Conservation (phyloP, 305 asterid genomes). For the Plantago coronopus region DNA sequence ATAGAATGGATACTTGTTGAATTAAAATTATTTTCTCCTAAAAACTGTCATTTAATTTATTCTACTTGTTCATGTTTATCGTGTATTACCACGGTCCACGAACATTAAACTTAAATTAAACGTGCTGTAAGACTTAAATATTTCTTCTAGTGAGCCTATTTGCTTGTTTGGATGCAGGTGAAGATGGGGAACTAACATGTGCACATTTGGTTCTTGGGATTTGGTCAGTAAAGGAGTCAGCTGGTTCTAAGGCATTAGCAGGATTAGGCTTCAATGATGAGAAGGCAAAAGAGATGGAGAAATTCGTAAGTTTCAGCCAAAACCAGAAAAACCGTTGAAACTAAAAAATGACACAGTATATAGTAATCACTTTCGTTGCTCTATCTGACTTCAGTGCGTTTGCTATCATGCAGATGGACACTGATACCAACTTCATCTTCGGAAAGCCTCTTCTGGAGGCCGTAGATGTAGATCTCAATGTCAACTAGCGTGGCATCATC, state of each 20-base stretch:
- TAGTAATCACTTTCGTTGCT: not conserved
- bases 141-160: conserved; percentile 13
- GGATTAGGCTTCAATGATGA: conserved; percentile 70
- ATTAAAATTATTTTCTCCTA: too few species aligned
- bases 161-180: conserved; percentile 44
- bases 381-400: conserved; percentile 14
- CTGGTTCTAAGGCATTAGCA: conserved; percentile 71
- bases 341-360: not conserved
- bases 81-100: too few species aligned
- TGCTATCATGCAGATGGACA: conserved; percentile 59
- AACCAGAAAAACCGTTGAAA: conserved; percentile 5
- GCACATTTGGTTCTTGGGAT: conserved; percentile 73
- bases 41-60: too few species aligned
- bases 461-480: conserved; percentile 11
- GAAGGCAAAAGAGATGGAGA: conserved; percentile 72
- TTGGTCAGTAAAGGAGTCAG: conserved; percentile 78
- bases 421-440: conserved; percentile 50
- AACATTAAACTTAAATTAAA: too few species aligned
- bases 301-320: conserved; percentile 42
- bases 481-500: not conserved
- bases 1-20: too few species aligned
- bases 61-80: too few species aligned
- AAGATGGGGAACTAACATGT: conserved; percentile 68
- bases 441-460: conserved; percentile 25
- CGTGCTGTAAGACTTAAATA: too few species aligned